Percentiles rank a stretch among this genome's conserved stretches.
These are phyloP conservation scores for Lichtheimia ornata DNA, from an alignment of 371 early-diverging fungal species.

Conservation along the genomic window DNA sequence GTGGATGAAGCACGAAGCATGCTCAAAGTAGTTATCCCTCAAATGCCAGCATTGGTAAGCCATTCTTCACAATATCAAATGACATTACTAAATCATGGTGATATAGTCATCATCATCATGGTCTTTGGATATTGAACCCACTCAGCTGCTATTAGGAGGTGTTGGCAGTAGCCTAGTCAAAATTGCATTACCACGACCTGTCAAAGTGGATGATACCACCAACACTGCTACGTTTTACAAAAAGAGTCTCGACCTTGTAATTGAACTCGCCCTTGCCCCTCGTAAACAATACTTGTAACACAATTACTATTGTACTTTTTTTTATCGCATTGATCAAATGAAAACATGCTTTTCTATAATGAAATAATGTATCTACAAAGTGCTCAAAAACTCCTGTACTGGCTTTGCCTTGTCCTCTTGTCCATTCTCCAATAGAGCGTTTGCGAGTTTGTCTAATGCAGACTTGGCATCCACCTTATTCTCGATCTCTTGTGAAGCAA, in stretches of 20 bases:
- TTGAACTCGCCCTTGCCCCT: slow-evolving; percentile 20
- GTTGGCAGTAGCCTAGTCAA: slow-evolving; percentile 6
- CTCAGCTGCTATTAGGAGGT: slow-evolving; percentile 25
- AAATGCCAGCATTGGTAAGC: slow-evolving; percentile 38
- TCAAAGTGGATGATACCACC: slow-evolving; percentile 19
- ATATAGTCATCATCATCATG: slow-evolving; percentile 26
- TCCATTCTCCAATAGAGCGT: slow-evolving; percentile 10
- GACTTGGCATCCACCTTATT: slow-evolving; percentile 15
- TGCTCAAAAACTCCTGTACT: slow-evolving; percentile 11
- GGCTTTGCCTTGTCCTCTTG: slow-evolving; percentile 15
- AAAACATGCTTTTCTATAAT: slow-evolving; percentile 2
- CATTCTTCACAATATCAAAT: neutral
- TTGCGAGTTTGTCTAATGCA: slow-evolving; percentile 13
- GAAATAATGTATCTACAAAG: slow-evolving; percentile 13
- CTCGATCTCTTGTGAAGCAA: slow-evolving; percentile 7
- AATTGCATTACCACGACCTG: slow-evolving; percentile 15
- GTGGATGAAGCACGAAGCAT: slow-evolving; percentile 15
- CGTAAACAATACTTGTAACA: slow-evolving; percentile 25
- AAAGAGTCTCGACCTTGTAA: slow-evolving; percentile 26
- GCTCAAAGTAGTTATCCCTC: slow-evolving; percentile 33
- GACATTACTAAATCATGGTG: neutral
- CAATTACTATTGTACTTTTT: slow-evolving; percentile 6
- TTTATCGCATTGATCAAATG: neutral
- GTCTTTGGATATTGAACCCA: slow-evolving; percentile 37
- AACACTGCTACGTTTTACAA: slow-evolving; percentile 32